Evolutionary conservation across 768 basidiomycete species (phyloP), one percentile per base, ranked within the genome.

Genomic region (Auriscalpium vulgare): DNA sequence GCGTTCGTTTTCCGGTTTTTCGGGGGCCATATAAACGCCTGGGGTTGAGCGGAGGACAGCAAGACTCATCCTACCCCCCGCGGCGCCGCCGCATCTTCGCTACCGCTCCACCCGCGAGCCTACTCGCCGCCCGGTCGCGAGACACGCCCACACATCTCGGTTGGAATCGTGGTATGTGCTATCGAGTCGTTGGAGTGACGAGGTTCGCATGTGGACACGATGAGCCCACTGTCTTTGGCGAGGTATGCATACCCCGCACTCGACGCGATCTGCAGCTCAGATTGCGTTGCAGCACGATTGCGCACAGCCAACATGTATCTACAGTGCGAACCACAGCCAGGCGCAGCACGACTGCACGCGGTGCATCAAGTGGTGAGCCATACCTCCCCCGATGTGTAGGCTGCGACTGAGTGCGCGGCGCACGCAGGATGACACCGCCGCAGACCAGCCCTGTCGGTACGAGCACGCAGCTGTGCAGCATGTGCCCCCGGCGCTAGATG

Each of bases 141-240:
- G 29, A 7, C 29, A 4, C 29, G 29, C 4, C 29, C 4, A 2
- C 29, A 29, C 29, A 29, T 29, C 7, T 29, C 29, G 29, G 21
- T 34, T 43, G 23, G 5, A 13, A 46, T 17, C 40, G 47, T 36
- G 29, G 43, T 35, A 62, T 62, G 61, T 62, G 61, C 46, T 29
- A 16, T 37, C 57, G 59, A 37, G 40, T 14, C n/a, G 56, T 58
- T 16, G 29, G 19, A 21, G 11, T 8, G 0, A 23, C 13, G 16
- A 14, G 1, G n/a, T 61, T 38, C 37, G 37, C 29, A 40, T 62
- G 61, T 50, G 59, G 59, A 5, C 50, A 60, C 23, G 29, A 43
- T 9, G 61, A 53, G 14, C 47, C 54, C 36, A 37, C 53, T 14
- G 1, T 45, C 47, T 55, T 53, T 43, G 34, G 37, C 35, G 36